Percentiles rank a stretch among this genome's conserved stretches.
These are phyloP conservation scores for Vicia sativa DNA, from an alignment of 306 rosid genomes.

Conservation along the genomic window DNA sequence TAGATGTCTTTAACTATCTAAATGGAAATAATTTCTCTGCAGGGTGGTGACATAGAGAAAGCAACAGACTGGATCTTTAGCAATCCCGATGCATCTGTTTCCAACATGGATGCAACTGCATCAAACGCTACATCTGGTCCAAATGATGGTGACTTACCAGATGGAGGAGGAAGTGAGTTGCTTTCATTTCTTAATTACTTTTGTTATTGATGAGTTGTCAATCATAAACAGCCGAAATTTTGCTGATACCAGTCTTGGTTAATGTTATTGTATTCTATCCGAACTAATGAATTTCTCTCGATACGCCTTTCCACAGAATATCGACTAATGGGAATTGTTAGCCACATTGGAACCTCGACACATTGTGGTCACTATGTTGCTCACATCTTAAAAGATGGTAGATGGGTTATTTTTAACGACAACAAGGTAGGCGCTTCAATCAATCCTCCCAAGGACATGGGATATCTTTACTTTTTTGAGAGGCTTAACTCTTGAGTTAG, in stretches of 20 bases:
- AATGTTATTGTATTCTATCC: not conserved
- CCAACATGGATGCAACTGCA: constrained; percentile 69
- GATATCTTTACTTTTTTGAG: constrained; percentile 89
- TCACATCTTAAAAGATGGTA: constrained; percentile 84
- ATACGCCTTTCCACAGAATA: constrained; percentile 60
- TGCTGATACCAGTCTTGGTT: not conserved
- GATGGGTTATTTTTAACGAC: constrained; percentile 94
- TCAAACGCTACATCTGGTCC: constrained; percentile 48
- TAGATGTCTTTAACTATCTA: constrained; percentile 7
- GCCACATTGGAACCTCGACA: constrained; percentile 96
- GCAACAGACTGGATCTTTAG: constrained; percentile 98
- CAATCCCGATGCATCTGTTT: constrained; percentile 74
- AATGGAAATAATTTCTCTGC: constrained; percentile 31
- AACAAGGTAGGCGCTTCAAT: constrained; percentile 88
- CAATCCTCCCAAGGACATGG: constrained; percentile 98
- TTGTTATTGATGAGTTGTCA: not conserved
- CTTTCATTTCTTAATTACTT: constrained; percentile 21
- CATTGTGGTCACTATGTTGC: constrained; percentile 97
- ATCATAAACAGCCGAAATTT: not conserved
- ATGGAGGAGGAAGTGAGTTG: constrained; percentile 96
- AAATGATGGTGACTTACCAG: constrained; percentile 59
- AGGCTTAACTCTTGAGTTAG: constrained; percentile 53
- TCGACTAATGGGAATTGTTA: constrained; percentile 77
- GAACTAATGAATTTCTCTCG: not conserved
- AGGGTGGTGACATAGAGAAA: constrained; percentile 95